Evolutionary conservation across 768 basidiomycete species (phyloP).

Genomic region (Suillus subluteus): DNA sequence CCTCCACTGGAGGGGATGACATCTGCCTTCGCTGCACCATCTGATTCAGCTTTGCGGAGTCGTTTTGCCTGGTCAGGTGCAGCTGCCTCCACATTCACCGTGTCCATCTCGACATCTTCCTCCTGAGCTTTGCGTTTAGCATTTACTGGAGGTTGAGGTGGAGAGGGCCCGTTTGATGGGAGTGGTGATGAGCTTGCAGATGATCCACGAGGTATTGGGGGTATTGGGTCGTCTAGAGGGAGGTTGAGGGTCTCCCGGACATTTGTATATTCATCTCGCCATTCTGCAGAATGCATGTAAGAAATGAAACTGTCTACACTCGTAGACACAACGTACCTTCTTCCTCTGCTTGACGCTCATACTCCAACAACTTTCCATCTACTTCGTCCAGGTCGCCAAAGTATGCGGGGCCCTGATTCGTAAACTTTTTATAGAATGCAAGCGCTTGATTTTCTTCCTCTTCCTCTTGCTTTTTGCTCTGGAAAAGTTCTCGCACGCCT

Average conservation of each 20-base stretch:
- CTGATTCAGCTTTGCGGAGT: neutral
- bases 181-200: conserved; percentile 23
- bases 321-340: conserved; percentile 52
- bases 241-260: conserved; percentile 58
- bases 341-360: conserved; percentile 72
- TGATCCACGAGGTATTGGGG: conserved; percentile 47
- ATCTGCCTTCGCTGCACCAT: neutral
- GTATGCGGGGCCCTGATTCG: conserved; percentile 84
- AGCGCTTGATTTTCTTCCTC: conserved; percentile 84
- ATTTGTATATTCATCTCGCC: conserved; percentile 62
- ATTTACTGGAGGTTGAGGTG: neutral
- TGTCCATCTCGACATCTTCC: conserved; percentile 3
- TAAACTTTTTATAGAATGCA: conserved; percentile 84
- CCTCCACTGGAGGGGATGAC: conserved; percentile 11
- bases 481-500: conserved; percentile 93
- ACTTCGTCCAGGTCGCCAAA: conserved; percentile 91
- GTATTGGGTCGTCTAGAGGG: conserved; percentile 52
- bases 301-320: neutral
- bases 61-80: conserved; percentile 11
- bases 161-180: conserved; percentile 20
- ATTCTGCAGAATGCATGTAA: conserved; percentile 46
- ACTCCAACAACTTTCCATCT: conserved; percentile 64
- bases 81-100: neutral
- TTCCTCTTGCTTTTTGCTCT: conserved; percentile 82
- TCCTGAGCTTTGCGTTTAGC: conserved; percentile 6